phyloP scores from a whole-genome alignment of 495 filamentous ascomycete genomes.

The Viridothelium virens region DNA sequence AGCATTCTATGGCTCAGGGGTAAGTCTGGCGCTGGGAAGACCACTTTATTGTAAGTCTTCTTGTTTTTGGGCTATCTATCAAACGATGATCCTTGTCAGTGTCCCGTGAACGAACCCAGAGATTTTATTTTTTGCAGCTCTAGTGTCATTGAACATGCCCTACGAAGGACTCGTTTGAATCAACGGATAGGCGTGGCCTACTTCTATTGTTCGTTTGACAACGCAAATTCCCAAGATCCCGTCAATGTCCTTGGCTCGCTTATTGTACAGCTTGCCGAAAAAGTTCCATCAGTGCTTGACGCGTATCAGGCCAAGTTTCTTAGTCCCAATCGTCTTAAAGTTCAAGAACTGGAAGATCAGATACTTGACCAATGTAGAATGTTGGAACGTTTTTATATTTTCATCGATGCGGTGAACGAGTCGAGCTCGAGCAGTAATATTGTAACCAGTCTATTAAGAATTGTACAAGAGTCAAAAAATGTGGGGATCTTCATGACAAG shows the following conservation, averaged over 20 bases:
- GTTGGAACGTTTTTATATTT: conserved; percentile 8
- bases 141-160: conserved; percentile 3
- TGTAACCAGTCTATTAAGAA: not conserved
- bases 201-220: conserved; percentile 18
- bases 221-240: conserved; percentile 14
- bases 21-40: conserved; percentile 19
- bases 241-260: conserved; percentile 17
- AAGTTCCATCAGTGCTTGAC: conserved; percentile 11
- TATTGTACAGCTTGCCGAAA: conserved; percentile 14
- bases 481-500: conserved; percentile 16
- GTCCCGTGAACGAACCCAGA: not conserved
- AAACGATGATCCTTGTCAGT: not conserved
- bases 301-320: not conserved
- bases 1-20: conserved; percentile 15
- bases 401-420: conserved; percentile 21
- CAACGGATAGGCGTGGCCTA: conserved; percentile 1
- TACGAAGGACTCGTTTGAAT: not conserved
- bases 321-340: not conserved
- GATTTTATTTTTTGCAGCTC: not conserved
- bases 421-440: conserved; percentile 6
- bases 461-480: not conserved
- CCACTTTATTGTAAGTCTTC: conserved; percentile 14
- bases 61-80: not conserved
- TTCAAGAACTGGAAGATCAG: conserved; percentile 12
- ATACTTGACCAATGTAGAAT: not conserved